These are phyloP conservation scores for Dothideomycetidae sp. DNA, from an alignment of 2,329 filamentous ascomycete species.

Conservation along the genomic window DNA sequence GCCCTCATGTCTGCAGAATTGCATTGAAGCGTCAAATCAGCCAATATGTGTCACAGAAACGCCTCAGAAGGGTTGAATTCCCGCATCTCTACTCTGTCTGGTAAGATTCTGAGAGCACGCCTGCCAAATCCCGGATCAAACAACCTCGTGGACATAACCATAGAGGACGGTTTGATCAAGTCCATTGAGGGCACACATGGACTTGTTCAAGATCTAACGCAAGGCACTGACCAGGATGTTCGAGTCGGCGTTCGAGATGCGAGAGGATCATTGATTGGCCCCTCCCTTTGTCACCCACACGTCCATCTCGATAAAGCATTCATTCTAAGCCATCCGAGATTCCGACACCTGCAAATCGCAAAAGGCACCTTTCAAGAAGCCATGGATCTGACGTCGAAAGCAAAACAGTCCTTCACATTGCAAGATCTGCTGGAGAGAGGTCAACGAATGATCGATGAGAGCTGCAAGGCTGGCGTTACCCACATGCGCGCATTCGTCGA, in stretches of 20 bases:
- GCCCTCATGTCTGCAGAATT: too few species aligned
- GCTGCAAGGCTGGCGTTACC: slow-evolving; percentile 49
- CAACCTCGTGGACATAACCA: background rate
- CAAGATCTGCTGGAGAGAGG: slow-evolving; percentile 51
- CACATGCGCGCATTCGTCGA: slow-evolving; percentile 59
- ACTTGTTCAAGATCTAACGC: too few species aligned
- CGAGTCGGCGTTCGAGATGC: slow-evolving; percentile 14
- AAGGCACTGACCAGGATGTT: too few species aligned
- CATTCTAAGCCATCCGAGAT: slow-evolving; percentile 44
- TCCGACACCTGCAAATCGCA: slow-evolving; percentile 44
- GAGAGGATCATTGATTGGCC: slow-evolving; percentile 31
- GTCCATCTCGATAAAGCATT: slow-evolving; percentile 58
- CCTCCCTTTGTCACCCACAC: slow-evolving; percentile 55
- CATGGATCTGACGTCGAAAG: slow-evolving; percentile 41
- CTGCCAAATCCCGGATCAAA: background rate
- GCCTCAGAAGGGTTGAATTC: too few species aligned
- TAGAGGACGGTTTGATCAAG: background rate
- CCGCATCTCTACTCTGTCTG: background rate
- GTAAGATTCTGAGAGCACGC: background rate
- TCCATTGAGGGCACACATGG: background rate
- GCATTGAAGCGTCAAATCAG: too few species aligned
- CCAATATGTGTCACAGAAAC: too few species aligned
- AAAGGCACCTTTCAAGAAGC: slow-evolving; percentile 53
- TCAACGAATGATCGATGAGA: slow-evolving; percentile 50
- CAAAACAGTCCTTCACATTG: slow-evolving; percentile 48